Percentiles rank a stretch among this genome's conserved stretches.
Conservation (phyloP, 2,329 filamentous ascomycete species). For the Diaporthe citri region DNA sequence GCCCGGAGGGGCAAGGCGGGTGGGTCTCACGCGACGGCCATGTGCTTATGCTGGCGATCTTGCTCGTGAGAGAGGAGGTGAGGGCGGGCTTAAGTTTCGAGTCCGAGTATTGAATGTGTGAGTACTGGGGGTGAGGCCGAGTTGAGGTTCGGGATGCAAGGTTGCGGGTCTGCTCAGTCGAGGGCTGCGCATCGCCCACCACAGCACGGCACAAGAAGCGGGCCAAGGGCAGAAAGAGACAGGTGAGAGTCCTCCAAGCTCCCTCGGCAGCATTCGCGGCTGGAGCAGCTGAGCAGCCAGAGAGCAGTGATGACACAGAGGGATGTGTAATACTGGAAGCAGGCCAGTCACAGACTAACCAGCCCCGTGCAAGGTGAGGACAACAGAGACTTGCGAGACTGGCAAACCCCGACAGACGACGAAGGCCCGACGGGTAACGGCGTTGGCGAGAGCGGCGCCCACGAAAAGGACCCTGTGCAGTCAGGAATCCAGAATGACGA, state of each 20-base stretch:
- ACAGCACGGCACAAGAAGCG: neutral
- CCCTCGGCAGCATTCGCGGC: neutral
- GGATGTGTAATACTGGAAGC: neutral
- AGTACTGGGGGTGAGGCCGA: neutral
- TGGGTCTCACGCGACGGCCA: neutral
- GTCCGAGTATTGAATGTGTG: neutral
- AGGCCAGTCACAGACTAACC: neutral
- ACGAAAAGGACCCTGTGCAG: neutral
- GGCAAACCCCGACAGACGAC: neutral
- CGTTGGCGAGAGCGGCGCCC: neutral
- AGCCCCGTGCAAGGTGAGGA: neutral
- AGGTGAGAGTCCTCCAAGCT: neutral
- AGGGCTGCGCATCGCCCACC: neutral
- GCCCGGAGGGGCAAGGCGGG: neutral
- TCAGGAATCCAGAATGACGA: conserved; percentile 18
- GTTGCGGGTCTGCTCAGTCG: conserved; percentile 15
- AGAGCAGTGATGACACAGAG: neutral
- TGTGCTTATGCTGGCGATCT: neutral
- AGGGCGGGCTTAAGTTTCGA: neutral
- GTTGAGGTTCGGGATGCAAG: conserved; percentile 1
- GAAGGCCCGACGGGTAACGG: conserved; percentile 1
- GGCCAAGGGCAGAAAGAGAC: neutral
- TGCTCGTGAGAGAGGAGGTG: neutral
- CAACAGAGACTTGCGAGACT: neutral
- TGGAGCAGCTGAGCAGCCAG: neutral